Base-by-base conservation (phyloP, 208 protist genomes). In the Trypanosoma lewisi region DNA sequence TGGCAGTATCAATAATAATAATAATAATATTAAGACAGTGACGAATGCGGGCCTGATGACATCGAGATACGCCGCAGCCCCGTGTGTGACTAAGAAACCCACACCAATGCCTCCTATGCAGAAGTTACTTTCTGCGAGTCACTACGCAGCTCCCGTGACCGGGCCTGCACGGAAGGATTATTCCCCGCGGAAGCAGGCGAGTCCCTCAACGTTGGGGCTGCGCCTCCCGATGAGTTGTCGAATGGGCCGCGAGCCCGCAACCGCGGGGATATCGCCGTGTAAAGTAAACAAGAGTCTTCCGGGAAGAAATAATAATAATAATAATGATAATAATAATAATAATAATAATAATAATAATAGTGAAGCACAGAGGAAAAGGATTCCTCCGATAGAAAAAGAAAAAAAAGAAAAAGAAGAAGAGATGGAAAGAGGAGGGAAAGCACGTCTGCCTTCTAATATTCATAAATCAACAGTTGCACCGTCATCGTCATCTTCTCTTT, bases 51-150 rank as follows among this genome's bases (percentile, higher is more conserved):
- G 3, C 3, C 14, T n/a, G 6, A 44, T 17, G 39, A 2, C 39
- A 17, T 53, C 49, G n/a, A 17, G 30, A 17, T 53, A 53, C 34
- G 49, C 49, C 14, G 49, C 49, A 28, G 25, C 49, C n/a, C n/a
- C n/a, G n/a, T n/a, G n/a, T n/a, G n/a, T n/a, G n/a, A n/a, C n/a
- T n/a, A n/a, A n/a, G n/a, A n/a, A n/a, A n/a, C n/a, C n/a, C n/a
- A n/a, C n/a, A n/a, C n/a, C n/a, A n/a, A n/a, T n/a, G n/a, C n/a
- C n/a, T n/a, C n/a, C n/a, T n/a, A n/a, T n/a, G n/a, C n/a, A n/a
- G n/a, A n/a, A n/a, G n/a, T n/a, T n/a, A n/a, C n/a, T n/a, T n/a
- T n/a, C n/a, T n/a, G 49, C 25, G 49, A 14, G 19, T 33, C 49
- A 53, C 27, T 53, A 27, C 30, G 23, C 49, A 17, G 27, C 49